Evolutionary conservation across 2,329 filamentous ascomycete genomes (phyloP), one percentile per base, ranked within the genome.

Genomic region (Colletotrichum australisinense): DNA sequence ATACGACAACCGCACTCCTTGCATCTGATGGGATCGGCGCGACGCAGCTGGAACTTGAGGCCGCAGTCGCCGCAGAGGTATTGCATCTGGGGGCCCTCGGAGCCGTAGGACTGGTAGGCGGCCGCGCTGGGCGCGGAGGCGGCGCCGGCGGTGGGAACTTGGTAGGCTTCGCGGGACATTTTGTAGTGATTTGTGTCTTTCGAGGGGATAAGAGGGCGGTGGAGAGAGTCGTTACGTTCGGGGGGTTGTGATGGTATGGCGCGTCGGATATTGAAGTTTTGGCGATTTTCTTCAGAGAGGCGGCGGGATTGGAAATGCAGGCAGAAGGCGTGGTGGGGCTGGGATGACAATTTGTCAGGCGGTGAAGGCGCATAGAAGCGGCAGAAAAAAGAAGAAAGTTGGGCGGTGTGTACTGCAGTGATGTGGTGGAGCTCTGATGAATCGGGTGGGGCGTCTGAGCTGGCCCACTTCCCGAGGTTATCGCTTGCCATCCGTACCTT

Each of bases 1-100:
- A 99, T 95, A 76, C 97, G 92, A 80, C 98, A 97, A 8, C 97
- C 97, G 83, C 97, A 99, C 85, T 95, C 94, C 83, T 94, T 93
- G 88, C 95, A 98, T 32, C 94, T 89, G 77, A 97, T 96, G 42
- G 93, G 92, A 79, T 97, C 94, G 75, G 91, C 93, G 77, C 92
- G 90, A 83, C 93, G 93, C 78, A 97, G 86, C 22, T 90, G 88
- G 57, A 96, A 93, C 78, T 93, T 93, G 75, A 90, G 88, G 73
- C 93, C 94, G 87, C 95, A 98, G 85, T 97, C 94, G 81, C 94
- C 95, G 86, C 94, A 97, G 78, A 91, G 86, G 83, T 94, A 95
- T 77, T 88, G 87, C 83, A 93, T 93, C 60, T 87, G 84, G 75
- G 90, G 87, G 62, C 88, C 89, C 72, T 86, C 85, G 79, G 84